Evolutionary conservation across 305 asterid genomes (phyloP), one percentile per base, ranked within the genome.

Genomic region (Stenogyne calaminthoides): DNA sequence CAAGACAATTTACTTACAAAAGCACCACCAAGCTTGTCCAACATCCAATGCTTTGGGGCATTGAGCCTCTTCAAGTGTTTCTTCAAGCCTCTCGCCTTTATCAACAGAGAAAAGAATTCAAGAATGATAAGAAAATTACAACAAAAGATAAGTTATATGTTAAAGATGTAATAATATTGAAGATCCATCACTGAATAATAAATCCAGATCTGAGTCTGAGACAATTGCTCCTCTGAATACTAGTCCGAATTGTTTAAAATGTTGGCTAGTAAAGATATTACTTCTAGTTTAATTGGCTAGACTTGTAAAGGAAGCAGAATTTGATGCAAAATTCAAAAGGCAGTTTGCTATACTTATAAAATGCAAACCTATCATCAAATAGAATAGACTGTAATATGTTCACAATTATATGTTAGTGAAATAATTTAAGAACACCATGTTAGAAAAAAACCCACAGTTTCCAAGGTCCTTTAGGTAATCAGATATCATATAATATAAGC

Each of bases 21-120:
- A 47, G 93, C 89, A 67, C 93, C 91, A 60, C 96, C 96, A 66
- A 88, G 87, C 80, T 88, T 88, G 78, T 86, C 91, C 77, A 88
- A 67, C 90, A 87, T 89, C 96, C 90, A 88, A 55, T 89, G 96
- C 18, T 85, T 88, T 0, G 96, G 96, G 72, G 96, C 90, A 89
- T 88, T 88, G 79, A 86, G 87, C 90, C 91, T 86, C 89, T 89
- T 89, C 89, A 89, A 74, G 29, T 86, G 88, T 20, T 89, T 88
- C 85, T 86, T 87, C 93, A 89, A 77, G 0, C 95, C 95, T 42
- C 92, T 79, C 7, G 95, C 95, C 95, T 87, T 82, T 71, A 32
- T n/a, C 8, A 7, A 9, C 14, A 63, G 10, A 62, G 7, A 40
- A 64, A 44, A 44, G 22, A 19, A 4, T 9, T 2, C 9, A 3